Conservation (phyloP, 169 alveolate genomes). For the Cryptosporidium baileyi region DNA sequence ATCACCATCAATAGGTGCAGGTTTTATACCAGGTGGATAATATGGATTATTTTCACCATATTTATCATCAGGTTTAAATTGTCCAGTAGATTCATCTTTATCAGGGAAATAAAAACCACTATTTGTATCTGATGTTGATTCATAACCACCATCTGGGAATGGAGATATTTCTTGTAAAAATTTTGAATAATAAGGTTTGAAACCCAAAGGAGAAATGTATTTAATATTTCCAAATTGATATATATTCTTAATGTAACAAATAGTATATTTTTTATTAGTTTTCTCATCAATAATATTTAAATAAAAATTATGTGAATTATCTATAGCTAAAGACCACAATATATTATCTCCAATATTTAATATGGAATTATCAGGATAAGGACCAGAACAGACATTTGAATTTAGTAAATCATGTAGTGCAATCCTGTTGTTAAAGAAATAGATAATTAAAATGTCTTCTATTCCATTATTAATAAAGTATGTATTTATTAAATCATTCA, state of each 20-base stretch:
- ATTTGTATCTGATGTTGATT: not conserved
- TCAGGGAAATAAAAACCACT: conserved; percentile 8
- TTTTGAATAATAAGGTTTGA: conserved; percentile 15
- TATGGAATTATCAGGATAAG: conserved; percentile 9
- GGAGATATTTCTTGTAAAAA: not conserved
- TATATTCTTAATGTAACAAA: not conserved
- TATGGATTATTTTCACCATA: not conserved
- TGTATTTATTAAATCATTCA: not conserved
- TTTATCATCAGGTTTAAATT: not conserved
- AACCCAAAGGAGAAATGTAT: conserved; percentile 42
- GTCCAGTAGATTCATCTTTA: not conserved
- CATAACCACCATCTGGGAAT: conserved; percentile 33
- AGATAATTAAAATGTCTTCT: not conserved
- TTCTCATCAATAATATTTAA: conserved; percentile 9
- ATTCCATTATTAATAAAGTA: conserved; percentile 5
- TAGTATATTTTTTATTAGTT: not conserved
- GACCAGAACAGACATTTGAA: conserved; percentile 29
- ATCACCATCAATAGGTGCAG: conserved; percentile 4
- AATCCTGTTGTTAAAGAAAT: conserved; percentile 20
- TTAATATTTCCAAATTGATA: conserved; percentile 4
- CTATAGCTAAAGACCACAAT: conserved; percentile 22
- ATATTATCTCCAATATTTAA: not conserved
- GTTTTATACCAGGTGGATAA: conserved; percentile 23
- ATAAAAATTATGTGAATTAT: not conserved
- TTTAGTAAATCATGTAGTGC: conserved; percentile 1